Conservation (phyloP, 1,139 yeast species). For the Pichia terricola region DNA sequence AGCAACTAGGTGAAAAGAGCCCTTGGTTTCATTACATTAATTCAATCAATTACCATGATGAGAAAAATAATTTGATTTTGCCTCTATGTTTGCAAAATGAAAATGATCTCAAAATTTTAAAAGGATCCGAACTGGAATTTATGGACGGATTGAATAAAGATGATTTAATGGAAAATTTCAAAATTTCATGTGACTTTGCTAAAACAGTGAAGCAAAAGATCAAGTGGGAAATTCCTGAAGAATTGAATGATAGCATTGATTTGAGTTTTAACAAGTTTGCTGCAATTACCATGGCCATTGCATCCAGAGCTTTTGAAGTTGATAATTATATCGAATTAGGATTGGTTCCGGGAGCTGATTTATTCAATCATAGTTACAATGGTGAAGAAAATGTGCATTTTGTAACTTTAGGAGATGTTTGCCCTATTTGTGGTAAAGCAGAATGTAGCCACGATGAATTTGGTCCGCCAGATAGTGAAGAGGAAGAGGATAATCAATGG, state of each 20-base stretch:
- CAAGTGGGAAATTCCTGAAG: constrained; percentile 28
- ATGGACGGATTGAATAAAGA: constrained; percentile 52
- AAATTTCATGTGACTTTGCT: constrained; percentile 45
- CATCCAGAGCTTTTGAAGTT: constrained; percentile 73
- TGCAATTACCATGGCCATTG: constrained; percentile 45
- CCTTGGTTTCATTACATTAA: constrained; percentile 70
- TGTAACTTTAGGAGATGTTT: constrained; percentile 62
- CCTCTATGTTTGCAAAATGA: constrained; percentile 65
- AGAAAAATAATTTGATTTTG: constrained; percentile 26
- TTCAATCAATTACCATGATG: constrained; percentile 35
- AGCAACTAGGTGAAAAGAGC: constrained; percentile 38
- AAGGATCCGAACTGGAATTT: constrained; percentile 60
- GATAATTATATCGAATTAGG: constrained; percentile 68
- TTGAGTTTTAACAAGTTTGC: constrained; percentile 36
- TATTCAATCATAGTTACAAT: constrained; percentile 63
- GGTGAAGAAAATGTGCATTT: constrained; percentile 61
- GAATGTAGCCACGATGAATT: constrained; percentile 40
- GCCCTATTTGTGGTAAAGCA: constrained; percentile 63
- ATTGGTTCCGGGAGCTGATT: constrained; percentile 84
- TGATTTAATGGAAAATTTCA: constrained; percentile 49
- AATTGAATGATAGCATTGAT: constrained; percentile 4
- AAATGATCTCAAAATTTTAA: constrained; percentile 36
- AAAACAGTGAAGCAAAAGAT: constrained; percentile 23
- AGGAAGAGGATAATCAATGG: constrained; percentile 23
- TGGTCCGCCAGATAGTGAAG: constrained; percentile 25